Percentiles rank a stretch among this genome's conserved stretches.
Evolutionary conservation across 352 stramenopile genomes (phyloP).

Genomic region (Globisporangium middletonii): DNA sequence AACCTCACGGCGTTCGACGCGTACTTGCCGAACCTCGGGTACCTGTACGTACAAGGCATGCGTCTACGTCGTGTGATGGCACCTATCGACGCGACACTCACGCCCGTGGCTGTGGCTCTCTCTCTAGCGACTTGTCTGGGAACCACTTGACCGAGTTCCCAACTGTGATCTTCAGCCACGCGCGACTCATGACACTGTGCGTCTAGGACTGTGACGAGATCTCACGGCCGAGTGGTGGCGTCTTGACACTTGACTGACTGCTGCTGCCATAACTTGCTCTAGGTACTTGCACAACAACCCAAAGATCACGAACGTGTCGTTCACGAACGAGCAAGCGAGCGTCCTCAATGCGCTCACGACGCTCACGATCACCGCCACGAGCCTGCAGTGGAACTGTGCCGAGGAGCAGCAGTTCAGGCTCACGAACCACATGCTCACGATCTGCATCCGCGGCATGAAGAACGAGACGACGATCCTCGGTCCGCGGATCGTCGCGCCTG

Average conservation of each 20-base stretch:
- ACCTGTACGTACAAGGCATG: constrained; percentile 3
- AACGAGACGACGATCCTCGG: too few relatives aligned
- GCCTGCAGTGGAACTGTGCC: neutral
- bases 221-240: neutral
- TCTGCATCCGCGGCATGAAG: too few relatives aligned
- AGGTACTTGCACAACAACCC: neutral
- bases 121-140: neutral
- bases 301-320: neutral
- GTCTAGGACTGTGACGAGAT: neutral
- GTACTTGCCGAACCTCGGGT: constrained; percentile 2
- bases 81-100: too few relatives aligned
- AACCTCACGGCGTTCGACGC: constrained; percentile 3
- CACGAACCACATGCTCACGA: too few relatives aligned
- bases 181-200: constrained; percentile 5
- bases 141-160: constrained; percentile 4
- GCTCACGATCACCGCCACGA: neutral
- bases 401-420: neutral
- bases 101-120: neutral
- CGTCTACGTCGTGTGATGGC: too few relatives aligned
- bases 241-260: neutral
- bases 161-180: constrained; percentile 3
- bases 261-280: neutral
- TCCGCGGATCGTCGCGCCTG: too few relatives aligned
- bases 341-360: neutral
- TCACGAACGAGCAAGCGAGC: constrained; percentile 6